Percentiles rank a stretch among this genome's conserved stretches.
These are phyloP conservation scores for Colletotrichum viniferum DNA, from an alignment of 2,329 filamentous ascomycete genomes.

Conservation along the genomic window DNA sequence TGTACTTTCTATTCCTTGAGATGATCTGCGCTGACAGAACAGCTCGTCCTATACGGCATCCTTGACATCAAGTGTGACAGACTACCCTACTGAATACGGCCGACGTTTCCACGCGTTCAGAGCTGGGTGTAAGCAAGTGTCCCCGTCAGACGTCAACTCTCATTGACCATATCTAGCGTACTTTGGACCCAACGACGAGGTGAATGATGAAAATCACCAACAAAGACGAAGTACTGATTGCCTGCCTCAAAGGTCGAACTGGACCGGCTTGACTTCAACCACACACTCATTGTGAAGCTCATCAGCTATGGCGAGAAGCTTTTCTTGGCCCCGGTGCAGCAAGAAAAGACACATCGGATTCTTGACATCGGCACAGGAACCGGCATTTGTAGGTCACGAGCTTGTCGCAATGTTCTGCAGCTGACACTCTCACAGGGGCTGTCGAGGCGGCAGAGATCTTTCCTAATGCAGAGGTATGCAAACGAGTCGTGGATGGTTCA, in stretches of 20 bases:
- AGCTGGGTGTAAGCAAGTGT: no score
- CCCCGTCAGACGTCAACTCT: no score
- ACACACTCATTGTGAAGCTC: not conserved
- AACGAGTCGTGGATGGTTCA: not conserved
- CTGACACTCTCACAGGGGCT: slow-evolving; percentile 28
- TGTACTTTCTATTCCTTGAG: no score
- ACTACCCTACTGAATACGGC: no score
- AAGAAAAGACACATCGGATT: slow-evolving; percentile 35
- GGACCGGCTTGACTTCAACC: slow-evolving; percentile 6
- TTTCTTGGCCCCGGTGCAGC: slow-evolving; percentile 26
- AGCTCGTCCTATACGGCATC: no score
- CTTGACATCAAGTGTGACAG: no score
- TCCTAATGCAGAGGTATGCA: slow-evolving; percentile 29
- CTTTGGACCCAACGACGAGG: slow-evolving; percentile 42
- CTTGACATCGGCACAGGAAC: slow-evolving; percentile 50
- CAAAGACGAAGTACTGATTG: not conserved
- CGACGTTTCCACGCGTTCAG: no score
- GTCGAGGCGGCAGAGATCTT: slow-evolving; percentile 42
- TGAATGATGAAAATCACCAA: not conserved
- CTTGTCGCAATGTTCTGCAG: not conserved
- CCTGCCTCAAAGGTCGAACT: not conserved
- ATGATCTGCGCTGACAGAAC: no score
- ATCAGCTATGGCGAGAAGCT: not conserved
- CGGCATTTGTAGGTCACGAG: slow-evolving; percentile 37
- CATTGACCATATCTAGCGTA: slow-evolving; percentile 17